Base-by-base conservation (phyloP, 1,284 basidiomycete genomes). In the Rhodotorula sp. region DNA sequence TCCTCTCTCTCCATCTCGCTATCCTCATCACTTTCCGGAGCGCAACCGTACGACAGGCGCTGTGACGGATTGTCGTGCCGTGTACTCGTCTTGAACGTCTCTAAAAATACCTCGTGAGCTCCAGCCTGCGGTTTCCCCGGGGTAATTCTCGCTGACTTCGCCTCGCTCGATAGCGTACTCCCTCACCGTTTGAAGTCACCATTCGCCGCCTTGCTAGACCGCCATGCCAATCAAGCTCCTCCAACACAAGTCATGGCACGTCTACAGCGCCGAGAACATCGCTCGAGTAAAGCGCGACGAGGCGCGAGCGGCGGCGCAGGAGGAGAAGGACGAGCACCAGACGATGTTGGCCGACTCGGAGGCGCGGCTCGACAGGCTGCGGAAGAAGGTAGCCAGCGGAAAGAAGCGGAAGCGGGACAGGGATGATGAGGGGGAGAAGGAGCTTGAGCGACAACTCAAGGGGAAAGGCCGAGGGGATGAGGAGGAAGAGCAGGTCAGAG, bases 271-370 rank as follows among this genome's bases (percentile, higher is more conserved):
- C 4, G 70, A 67, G 26, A 74, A 74, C 59, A 44, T 74, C 34
- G 73, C 70, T 13, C 70, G 70, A 10, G 73, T 74, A 7, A 37
- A 68, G 31, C 65, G 68, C 13, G 73, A 74, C 31, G 70, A 74
- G 50, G 73, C 73, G 2, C 28, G 37, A 20, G 70, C 70, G 1
- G 60, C 34, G 1, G 63, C 52, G 2, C n/a, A 54, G 22, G 53
- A 68, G n/a, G 66, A 62, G 2, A 61, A 61, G 30, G 34, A 53
- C 8, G 59, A 66, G 2, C 51, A 65, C 7, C 57, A 70, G 16
- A 37, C 59, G 11, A 37, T 57, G 37, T 8, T 56, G 9, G 73
- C 73, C 2, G 70, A 74, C 30, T 53, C 63, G 7, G 73, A 75
- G 40, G 73, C 71, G 22, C 34, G 71, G 13, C 28, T 70, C 16